A percentile compares a stretch with the other conserved stretches of the same genome.
Conservation (phyloP, 805 yeast genomes). For the Saccharomycopsis selenospora region DNA sequence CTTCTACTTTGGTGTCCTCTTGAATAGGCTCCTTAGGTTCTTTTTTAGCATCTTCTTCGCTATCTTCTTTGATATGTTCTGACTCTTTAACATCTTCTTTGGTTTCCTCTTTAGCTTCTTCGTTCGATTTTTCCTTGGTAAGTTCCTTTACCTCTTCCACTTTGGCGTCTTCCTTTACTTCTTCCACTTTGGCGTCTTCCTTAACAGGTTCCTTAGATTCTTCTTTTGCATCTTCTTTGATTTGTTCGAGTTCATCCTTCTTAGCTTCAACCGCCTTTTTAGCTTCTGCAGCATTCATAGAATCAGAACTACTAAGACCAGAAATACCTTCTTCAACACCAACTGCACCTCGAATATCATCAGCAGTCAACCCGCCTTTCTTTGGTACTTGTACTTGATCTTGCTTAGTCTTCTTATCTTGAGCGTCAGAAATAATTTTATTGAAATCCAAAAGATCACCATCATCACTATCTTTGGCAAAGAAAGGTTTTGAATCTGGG, state of each 20-base stretch:
- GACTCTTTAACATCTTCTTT: too few species aligned
- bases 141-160: not conserved
- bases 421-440: slow-evolving; percentile 26
- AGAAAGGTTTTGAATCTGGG: slow-evolving; percentile 15
- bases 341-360: slow-evolving; percentile 37
- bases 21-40: not conserved
- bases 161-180: not conserved
- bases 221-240: not conserved
- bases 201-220: too few species aligned
- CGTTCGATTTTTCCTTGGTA: not conserved
- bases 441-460: slow-evolving; percentile 36
- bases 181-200: not conserved
- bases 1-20: not conserved
- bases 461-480: slow-evolving; percentile 20
- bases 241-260: not conserved
- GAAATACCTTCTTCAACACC: slow-evolving; percentile 28
- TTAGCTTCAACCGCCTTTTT: slow-evolving; percentile 1
- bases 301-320: slow-evolving; percentile 13
- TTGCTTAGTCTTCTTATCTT: slow-evolving; percentile 20
- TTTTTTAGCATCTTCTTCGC: slow-evolving; percentile 37
- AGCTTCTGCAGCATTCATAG: slow-evolving; percentile 14
- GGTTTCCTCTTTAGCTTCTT: slow-evolving; percentile 32
- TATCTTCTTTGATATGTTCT: slow-evolving; percentile 47
- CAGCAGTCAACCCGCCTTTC: slow-evolving; percentile 28
- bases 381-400: slow-evolving; percentile 10